phyloP scores from a whole-genome alignment of 2,329 filamentous ascomycete genomes.

The Dothistroma pini region DNA sequence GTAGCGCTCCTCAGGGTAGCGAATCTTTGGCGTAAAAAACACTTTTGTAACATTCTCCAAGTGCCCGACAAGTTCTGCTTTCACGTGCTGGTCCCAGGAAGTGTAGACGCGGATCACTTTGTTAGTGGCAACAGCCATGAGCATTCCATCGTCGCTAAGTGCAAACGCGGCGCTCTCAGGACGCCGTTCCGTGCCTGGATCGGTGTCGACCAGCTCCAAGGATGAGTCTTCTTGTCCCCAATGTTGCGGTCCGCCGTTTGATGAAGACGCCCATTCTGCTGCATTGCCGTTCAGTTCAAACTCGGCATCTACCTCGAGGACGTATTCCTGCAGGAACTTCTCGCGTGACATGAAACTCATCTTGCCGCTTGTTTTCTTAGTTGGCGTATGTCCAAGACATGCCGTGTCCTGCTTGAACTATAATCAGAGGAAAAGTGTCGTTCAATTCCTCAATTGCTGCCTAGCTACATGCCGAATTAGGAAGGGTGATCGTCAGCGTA shows the following conservation, averaged over 20 bases:
- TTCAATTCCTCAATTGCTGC: not conserved
- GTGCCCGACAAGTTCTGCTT: constrained; percentile 11
- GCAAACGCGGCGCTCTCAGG: constrained; percentile 3
- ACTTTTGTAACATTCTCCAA: constrained; percentile 5
- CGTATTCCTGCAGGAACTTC: constrained; percentile 7
- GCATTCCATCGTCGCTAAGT: constrained; percentile 1
- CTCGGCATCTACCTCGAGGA: constrained; percentile 10
- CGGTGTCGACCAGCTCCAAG: constrained; percentile 3
- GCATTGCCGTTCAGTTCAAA: constrained; percentile 6
- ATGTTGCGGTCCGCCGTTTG: constrained; percentile 6
- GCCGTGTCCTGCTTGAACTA: not conserved
- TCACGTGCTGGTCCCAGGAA: constrained; percentile 2
- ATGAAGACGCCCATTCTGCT: constrained; percentile 10
- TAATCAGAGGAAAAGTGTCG: no score
- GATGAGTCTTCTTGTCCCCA: constrained; percentile 10
- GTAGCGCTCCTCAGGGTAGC: constrained; percentile 6
- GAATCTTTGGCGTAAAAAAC: constrained; percentile 3
- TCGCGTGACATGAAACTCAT: constrained; percentile 5
- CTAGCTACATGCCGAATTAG: not conserved
- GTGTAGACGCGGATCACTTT: constrained; percentile 6
- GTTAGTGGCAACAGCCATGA: constrained; percentile 6
- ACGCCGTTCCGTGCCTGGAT: not conserved
- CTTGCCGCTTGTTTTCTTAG: not conserved
- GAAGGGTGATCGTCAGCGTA: not conserved
- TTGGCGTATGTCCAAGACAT: not conserved